A percentile compares a stretch with the other conserved stretches of the same genome.
Evolutionary conservation across 1,284 basidiomycete species (phyloP).

Genomic region (Microbotryomycetes sp.): DNA sequence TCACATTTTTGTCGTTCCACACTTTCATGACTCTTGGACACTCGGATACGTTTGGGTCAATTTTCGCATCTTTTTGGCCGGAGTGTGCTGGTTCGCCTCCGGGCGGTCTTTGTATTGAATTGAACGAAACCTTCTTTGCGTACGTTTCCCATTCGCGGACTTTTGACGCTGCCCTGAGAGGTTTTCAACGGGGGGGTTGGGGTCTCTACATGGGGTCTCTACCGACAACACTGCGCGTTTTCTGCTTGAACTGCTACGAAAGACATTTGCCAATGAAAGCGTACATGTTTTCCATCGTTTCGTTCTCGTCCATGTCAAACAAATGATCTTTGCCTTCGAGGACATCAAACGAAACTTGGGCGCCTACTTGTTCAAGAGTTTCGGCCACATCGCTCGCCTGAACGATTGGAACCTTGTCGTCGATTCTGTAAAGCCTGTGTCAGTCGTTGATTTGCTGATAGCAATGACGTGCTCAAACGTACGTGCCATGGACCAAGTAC

Average conservation of each 20-base stretch:
- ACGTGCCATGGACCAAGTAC: constrained; percentile 32
- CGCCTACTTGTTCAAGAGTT: constrained; percentile 20
- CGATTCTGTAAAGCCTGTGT: constrained; percentile 14
- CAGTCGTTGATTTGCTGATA: background rate
- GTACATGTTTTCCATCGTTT: constrained; percentile 32
- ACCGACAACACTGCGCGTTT: no score
- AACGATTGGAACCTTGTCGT: constrained; percentile 33
- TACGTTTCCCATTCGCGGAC: background rate
- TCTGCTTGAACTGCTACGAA: background rate
- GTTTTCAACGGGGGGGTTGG: no score
- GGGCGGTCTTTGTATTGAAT: no score
- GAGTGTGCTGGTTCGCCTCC: no score
- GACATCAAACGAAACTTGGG: constrained; percentile 14
- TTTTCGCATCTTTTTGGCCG: no score
- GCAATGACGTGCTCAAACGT: background rate
- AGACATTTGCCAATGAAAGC: constrained; percentile 13
- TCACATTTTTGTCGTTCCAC: background rate
- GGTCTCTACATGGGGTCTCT: no score
- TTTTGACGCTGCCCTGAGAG: no score
- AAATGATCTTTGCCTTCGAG: constrained; percentile 32
- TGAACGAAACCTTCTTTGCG: background rate
- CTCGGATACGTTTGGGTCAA: no score
- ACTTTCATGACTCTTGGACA: background rate
- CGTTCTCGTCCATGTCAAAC: constrained; percentile 22
- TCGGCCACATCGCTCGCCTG: constrained; percentile 32